Base-by-base conservation (phyloP, 1,284 basidiomycete genomes). In the Tylopilus orsonianus region DNA sequence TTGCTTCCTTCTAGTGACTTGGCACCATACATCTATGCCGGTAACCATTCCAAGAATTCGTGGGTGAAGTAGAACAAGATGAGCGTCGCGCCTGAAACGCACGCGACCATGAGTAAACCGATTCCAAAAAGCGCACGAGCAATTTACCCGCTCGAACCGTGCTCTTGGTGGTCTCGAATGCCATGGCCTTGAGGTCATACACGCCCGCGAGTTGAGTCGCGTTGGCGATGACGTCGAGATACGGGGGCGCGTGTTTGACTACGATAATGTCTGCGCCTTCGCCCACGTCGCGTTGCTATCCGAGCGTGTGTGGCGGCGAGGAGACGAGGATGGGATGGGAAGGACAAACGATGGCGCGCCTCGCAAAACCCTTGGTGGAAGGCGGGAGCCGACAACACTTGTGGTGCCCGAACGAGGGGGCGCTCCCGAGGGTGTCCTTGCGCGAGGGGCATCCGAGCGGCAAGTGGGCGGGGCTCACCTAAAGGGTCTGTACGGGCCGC, bases 241-340 rank as follows among this genome's bases (percentile, higher is more conserved):
- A 99, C 0, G 95, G 95, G 50, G 98, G 70, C 0, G 92, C 82
- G 9, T 97, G 97, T 68, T 99, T 99, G 65, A 99, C 93, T 96
- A 99, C 98, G 65, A 99, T 85, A 59, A 99, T 93, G 67, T 99
- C 97, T 12, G 97, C 97, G 19, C 97, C 97, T 73, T 99, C 96
- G 14, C 66, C 72, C 0, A 83, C 80, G 66, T 99, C 97, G 37
- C 94, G 89, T 75, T 83, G 73, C 93, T 97, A 65, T 41, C 37
- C 23, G n/a, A n/a, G n/a, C n/a, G n/a, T n/a, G n/a, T n/a, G n/a
- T n/a, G n/a, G n/a, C n/a, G n/a, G n/a, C n/a, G n/a, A n/a, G n/a
- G n/a, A n/a, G n/a, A n/a, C n/a, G n/a, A n/a, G n/a, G n/a, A n/a
- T n/a, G n/a, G n/a, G n/a, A 13, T 30, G 29, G 14, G 45, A 38